Evolutionary conservation across 2,329 filamentous ascomycete genomes (phyloP), one percentile per base, ranked within the genome.

Genomic region (Pseudogymnoascus sp.): DNA sequence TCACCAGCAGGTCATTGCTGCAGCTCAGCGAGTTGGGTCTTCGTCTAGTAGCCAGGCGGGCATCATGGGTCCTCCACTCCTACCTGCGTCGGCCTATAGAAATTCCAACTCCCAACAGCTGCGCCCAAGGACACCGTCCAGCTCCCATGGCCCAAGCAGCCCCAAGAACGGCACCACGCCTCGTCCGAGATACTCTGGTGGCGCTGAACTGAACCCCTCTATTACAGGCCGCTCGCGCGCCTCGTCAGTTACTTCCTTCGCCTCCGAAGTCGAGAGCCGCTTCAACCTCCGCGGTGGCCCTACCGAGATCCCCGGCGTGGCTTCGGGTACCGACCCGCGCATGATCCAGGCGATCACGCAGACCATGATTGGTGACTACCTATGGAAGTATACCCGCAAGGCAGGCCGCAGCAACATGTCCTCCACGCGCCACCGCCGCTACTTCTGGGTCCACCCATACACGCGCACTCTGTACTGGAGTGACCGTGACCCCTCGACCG

Each of bases 341-440:
- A 97, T 99, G 92, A 97, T 99, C 69, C 92, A 97, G 78, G 95
- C 95, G 59, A 97, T 99, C 68, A 99, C 95, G 1, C 93, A 99
- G 76, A 97, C 95, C 17, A 99, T 99, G 95, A 97, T 99, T 72
- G 95, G 95, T 63, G 95, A 99, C 75, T 97, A 93, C 75, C 81
- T 99, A 42, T 99, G 95, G 95, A 99, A 99, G 75, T 99, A 99
- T 77, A 99, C 95, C 0, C 89, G 95, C 71, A 96, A 95, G 78
- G 83, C 93, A 65, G 93, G 92, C n/a, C 88, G 93, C 23, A 89
- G 87, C 62, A 90, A 92, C 67, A 86, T 96, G 77, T 97, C 93
- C 0, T 89, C 88, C 69, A 96, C 93, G 63, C 86, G 95, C 61
- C 95, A 99, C 76, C 86, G 91, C 66, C 88, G 95, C 33, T 99